phyloP scores from a whole-genome alignment of 441 rosid species.

The Sinapis alba region DNA sequence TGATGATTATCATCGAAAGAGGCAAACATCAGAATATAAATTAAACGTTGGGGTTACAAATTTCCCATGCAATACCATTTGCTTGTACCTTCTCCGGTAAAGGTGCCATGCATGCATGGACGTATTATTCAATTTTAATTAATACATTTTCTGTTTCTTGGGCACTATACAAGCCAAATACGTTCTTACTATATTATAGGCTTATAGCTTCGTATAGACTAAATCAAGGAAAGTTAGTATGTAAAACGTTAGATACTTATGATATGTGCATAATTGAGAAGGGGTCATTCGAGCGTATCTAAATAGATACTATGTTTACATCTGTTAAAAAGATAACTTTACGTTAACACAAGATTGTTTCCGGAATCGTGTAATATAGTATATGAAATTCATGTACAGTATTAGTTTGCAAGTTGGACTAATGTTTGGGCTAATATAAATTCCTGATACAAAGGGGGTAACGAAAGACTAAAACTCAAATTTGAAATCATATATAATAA shows the following conservation, averaged over 20 bases:
- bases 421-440: neutral
- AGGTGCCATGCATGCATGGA: constrained; percentile 61
- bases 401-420: neutral
- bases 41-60: constrained; percentile 1
- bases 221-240: constrained; percentile 16
- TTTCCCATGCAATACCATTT: constrained; percentile 59
- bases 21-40: constrained; percentile 49
- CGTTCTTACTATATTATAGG: constrained; percentile 13
- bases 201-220: constrained; percentile 13
- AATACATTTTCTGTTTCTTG: constrained; percentile 1
- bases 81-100: constrained; percentile 53
- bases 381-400: neutral
- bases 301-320: too few species aligned
- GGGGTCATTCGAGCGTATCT: too few species aligned
- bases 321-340: neutral
- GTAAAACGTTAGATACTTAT: too few species aligned
- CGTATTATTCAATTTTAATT: constrained; percentile 17
- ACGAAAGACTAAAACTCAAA: neutral
- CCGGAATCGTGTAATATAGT: neutral
- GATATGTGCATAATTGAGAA: neutral
- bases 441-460: neutral
- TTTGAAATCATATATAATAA: neutral
- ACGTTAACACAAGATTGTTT: neutral
- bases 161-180: constrained; percentile 17
- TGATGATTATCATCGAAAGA: constrained; percentile 57